phyloP scores from a whole-genome alignment of 2,329 filamentous ascomycete species.

The Sporothrix phasma region DNA sequence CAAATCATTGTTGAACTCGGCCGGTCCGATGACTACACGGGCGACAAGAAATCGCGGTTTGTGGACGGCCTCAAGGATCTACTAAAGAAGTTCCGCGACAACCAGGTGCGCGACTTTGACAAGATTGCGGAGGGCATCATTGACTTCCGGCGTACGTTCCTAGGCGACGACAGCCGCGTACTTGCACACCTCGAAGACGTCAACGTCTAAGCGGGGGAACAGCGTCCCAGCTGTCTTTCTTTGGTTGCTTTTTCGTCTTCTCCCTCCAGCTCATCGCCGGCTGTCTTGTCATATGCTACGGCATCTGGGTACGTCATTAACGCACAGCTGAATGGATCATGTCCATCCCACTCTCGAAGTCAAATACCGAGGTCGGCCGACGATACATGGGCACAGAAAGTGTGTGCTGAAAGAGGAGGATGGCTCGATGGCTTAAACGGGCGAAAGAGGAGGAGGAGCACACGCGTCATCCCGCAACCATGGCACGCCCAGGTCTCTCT shows the following conservation, averaged over 20 bases:
- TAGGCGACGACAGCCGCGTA: slow-evolving; percentile 54
- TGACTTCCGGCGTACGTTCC: slow-evolving; percentile 54
- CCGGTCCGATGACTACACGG: slow-evolving; percentile 52
- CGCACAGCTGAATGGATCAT: background rate
- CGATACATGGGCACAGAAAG: background rate
- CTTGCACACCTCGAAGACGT: slow-evolving; percentile 35
- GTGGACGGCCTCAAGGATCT: slow-evolving; percentile 52
- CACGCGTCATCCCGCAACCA: background rate
- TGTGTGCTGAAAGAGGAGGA: background rate
- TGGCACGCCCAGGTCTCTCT: background rate
- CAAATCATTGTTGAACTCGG: slow-evolving; percentile 64
- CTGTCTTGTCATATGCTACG: background rate
- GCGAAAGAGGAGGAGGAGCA: background rate
- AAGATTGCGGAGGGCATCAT: slow-evolving; percentile 58
- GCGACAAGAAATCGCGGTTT: slow-evolving; percentile 51
- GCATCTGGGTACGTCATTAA: background rate
- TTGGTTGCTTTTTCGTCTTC: background rate
- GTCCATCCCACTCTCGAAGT: background rate
- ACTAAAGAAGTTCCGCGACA: slow-evolving; percentile 48
- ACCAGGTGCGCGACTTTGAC: slow-evolving; percentile 55
- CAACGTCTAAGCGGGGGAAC: slow-evolving; percentile 8
- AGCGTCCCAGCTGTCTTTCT: background rate
- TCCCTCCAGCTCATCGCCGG: background rate
- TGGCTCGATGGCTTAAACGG: background rate
- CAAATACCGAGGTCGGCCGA: too few relatives aligned